Evolutionary conservation across 164 flowering plant genomes (phyloP).

Genomic region (Vitis cinerea): DNA sequence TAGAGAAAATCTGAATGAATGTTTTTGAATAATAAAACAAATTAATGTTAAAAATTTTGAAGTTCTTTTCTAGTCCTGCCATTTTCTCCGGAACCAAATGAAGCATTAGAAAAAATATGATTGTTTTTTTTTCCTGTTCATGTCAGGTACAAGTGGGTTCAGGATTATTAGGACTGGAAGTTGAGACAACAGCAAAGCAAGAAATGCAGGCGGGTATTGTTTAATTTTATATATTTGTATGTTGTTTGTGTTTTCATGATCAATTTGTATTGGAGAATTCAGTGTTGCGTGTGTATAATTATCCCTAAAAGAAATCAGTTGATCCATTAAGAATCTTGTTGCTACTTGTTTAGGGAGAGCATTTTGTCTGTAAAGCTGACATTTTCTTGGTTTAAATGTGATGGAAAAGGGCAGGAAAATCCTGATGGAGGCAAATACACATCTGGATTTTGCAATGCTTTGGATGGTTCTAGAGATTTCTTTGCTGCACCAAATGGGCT

Average conservation of each 20-base stretch:
- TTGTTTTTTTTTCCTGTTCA: not conserved
- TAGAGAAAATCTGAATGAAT: too few relatives aligned
- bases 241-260: not conserved
- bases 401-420: conserved; percentile 12
- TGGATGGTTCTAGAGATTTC: conserved; percentile 13
- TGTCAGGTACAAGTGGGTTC: conserved; percentile 18
- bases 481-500: conserved; percentile 18
- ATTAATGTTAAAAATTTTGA: too few relatives aligned
- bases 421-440: conserved; percentile 2
- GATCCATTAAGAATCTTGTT: not conserved
- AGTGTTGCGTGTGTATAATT: too few relatives aligned
- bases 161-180: conserved; percentile 11
- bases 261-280: not conserved
- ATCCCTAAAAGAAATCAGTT: not conserved
- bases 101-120: not conserved
- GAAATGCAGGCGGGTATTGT: conserved; percentile 23
- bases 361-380: conserved; percentile 10
- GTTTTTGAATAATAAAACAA: too few relatives aligned
- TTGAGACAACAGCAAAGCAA: not conserved
- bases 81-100: too few relatives aligned
- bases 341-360: not conserved
- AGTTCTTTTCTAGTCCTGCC: too few relatives aligned
- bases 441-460: conserved; percentile 19
- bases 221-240: not conserved
- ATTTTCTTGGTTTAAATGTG: conserved; percentile 27